Evolutionary conservation across 305 asterid species (phyloP).

Genomic region (Fraxinus albicans): DNA sequence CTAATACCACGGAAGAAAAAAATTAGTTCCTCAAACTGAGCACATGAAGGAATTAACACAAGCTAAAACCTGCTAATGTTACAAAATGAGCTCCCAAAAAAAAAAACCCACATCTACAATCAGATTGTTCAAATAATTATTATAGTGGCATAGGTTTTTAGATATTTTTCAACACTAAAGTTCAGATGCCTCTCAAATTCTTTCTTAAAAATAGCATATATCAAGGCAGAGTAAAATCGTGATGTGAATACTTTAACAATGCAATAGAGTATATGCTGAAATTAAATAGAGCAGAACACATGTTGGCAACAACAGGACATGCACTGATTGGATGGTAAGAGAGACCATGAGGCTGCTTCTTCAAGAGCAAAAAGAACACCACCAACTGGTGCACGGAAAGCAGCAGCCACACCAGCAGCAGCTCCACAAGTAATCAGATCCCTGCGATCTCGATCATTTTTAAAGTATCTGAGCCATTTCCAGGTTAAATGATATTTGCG

Average conservation of each 20-base stretch:
- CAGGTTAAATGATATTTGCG: constrained; percentile 89
- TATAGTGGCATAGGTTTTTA: neutral
- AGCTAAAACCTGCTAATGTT: neutral
- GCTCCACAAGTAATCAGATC: constrained; percentile 98
- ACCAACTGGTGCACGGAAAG: constrained; percentile 98
- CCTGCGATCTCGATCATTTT: constrained; percentile 85
- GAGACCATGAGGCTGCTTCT: constrained; percentile 95
- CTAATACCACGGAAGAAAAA: constrained; percentile 35
- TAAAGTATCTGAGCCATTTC: constrained; percentile 88
- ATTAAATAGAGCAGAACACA: neutral
- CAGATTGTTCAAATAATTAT: constrained; percentile 1
- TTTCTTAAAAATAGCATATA: neutral
- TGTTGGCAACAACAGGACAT: neutral
- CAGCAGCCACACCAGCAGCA: constrained; percentile 99
- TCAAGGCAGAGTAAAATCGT: neutral
- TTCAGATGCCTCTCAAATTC: neutral
- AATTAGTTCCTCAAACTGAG: neutral
- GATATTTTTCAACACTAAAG: neutral
- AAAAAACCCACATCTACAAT: neutral
- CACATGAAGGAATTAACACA: constrained; percentile 15
- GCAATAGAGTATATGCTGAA: neutral
- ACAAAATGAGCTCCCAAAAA: constrained; percentile 8
- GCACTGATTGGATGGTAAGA: constrained; percentile 15
- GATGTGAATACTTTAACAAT: neutral
- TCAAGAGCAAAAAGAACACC: constrained; percentile 98